phyloP scores from a whole-genome alignment of 192 early-diverging fungal species.

The Coemansia sp. region DNA sequence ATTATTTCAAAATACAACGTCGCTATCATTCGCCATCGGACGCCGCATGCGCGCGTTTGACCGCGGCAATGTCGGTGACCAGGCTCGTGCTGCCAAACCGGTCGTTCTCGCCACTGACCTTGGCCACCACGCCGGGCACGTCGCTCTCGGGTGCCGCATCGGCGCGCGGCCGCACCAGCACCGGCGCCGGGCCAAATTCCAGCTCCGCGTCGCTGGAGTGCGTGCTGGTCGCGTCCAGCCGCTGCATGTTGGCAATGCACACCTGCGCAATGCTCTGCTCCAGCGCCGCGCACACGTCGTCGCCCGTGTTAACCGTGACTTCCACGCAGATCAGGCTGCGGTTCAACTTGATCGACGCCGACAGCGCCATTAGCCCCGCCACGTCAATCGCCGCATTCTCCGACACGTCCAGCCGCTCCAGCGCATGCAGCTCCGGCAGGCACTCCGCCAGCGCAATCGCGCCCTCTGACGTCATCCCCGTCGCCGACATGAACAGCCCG shows the following conservation, averaged over 20 bases:
- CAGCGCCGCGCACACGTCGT: slow-evolving; percentile 50
- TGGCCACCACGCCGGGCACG: slow-evolving; percentile 25
- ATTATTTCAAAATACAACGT: too few relatives aligned
- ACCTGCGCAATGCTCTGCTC: slow-evolving; percentile 50
- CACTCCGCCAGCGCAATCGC: slow-evolving; percentile 79
- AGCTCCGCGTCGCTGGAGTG: slow-evolving; percentile 20
- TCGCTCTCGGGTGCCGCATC: slow-evolving; percentile 27
- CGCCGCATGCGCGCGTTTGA: slow-evolving; percentile 14
- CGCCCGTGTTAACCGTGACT: slow-evolving; percentile 54
- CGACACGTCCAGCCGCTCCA: slow-evolving; percentile 71
- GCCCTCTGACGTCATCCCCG: slow-evolving; percentile 65
- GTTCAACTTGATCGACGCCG: slow-evolving; percentile 77
- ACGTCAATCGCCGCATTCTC: slow-evolving; percentile 71
- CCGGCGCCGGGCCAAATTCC: slow-evolving; percentile 21
- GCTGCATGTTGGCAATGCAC: slow-evolving; percentile 54
- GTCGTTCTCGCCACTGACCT: slow-evolving; percentile 32
- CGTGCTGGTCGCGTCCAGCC: slow-evolving; percentile 14
- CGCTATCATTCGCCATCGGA: not conserved
- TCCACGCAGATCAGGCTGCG: slow-evolving; percentile 68
- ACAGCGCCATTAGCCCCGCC: slow-evolving; percentile 78
- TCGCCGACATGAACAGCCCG: slow-evolving; percentile 60
- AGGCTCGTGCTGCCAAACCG: slow-evolving; percentile 29
- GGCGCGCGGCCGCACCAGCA: slow-evolving; percentile 25
- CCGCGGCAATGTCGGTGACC: slow-evolving; percentile 34
- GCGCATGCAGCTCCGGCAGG: slow-evolving; percentile 65